Conservation (phyloP, 495 filamentous ascomycete species). For the Staphylotrichum tortipilum region DNA sequence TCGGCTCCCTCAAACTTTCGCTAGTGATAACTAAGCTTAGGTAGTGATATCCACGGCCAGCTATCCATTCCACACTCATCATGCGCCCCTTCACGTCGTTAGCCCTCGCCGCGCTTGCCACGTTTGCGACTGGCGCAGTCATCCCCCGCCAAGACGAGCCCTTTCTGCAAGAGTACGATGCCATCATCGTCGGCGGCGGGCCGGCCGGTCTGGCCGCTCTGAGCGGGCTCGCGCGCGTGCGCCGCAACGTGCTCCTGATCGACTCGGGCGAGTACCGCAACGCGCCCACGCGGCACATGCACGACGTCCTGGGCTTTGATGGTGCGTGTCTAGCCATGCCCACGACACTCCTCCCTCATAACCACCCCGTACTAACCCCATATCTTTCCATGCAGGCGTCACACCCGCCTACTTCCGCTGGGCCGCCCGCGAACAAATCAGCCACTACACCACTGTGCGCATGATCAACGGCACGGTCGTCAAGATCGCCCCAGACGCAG, state of each 20-base stretch:
- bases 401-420: constrained; percentile 43
- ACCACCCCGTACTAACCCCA: no score
- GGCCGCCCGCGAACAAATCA: constrained; percentile 44
- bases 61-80: no score
- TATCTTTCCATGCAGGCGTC: constrained; percentile 40
- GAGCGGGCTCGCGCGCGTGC: constrained; percentile 48
- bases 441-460: constrained; percentile 38
- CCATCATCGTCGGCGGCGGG: constrained; percentile 27
- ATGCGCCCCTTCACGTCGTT: not conserved
- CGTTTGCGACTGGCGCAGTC: constrained; percentile 1
- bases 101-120: not conserved
- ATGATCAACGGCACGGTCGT: constrained; percentile 45
- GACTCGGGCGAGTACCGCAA: constrained; percentile 51
- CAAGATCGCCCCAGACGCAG: constrained; percentile 31
- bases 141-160: not conserved
- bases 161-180: constrained; percentile 23
- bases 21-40: no score
- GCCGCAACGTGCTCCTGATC: constrained; percentile 43
- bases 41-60: no score
- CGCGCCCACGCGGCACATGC: constrained; percentile 45
- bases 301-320: constrained; percentile 52
- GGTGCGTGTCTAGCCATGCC: constrained; percentile 35
- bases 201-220: constrained; percentile 37
- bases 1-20: no score
- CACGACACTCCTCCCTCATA: no score